Conservation (phyloP, 225 moss, liverwort and hornwort species). For the Physcomitrellopsis africana region DNA sequence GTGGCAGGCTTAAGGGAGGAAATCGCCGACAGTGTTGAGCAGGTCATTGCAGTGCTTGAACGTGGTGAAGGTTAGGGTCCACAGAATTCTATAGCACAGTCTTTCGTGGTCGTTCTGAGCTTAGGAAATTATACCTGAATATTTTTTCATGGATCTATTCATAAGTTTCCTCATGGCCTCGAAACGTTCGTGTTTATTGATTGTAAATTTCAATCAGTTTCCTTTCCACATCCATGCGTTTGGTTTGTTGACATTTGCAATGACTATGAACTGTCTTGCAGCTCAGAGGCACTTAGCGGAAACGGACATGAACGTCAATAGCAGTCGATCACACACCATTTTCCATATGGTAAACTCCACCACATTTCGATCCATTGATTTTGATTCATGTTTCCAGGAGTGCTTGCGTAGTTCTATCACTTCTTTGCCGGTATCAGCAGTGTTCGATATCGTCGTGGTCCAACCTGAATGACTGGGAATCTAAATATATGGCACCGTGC, state of each 20-base stretch:
- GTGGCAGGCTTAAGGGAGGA: slow-evolving; percentile 92
- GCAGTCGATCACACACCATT: slow-evolving; percentile 92
- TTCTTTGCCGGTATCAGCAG: slow-evolving; percentile 2
- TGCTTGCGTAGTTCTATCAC: neutral
- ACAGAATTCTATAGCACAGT: neutral
- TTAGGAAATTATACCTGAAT: neutral
- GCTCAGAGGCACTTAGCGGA: slow-evolving; percentile 89
- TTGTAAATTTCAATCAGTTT: slow-evolving; percentile 1
- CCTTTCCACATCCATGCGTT: slow-evolving; percentile 7
- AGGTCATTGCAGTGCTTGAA: slow-evolving; percentile 83
- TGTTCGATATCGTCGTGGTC: neutral
- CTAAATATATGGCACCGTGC: no score
- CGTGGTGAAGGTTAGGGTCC: slow-evolving; percentile 78
- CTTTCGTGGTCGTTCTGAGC: slow-evolving; percentile 1
- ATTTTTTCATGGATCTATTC: neutral
- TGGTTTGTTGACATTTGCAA: slow-evolving; percentile 14
- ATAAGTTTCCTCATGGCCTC: neutral
- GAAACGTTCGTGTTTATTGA: neutral
- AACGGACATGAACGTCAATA: slow-evolving; percentile 93
- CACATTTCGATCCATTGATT: neutral
- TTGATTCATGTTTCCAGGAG: neutral
- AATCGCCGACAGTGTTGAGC: slow-evolving; percentile 87
- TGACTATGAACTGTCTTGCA: slow-evolving; percentile 30
- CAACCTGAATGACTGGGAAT: neutral
- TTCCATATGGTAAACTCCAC: slow-evolving; percentile 74